phyloP scores from a whole-genome alignment of 2,329 filamentous ascomycete genomes.

The Sarocladiaceae sp. region DNA sequence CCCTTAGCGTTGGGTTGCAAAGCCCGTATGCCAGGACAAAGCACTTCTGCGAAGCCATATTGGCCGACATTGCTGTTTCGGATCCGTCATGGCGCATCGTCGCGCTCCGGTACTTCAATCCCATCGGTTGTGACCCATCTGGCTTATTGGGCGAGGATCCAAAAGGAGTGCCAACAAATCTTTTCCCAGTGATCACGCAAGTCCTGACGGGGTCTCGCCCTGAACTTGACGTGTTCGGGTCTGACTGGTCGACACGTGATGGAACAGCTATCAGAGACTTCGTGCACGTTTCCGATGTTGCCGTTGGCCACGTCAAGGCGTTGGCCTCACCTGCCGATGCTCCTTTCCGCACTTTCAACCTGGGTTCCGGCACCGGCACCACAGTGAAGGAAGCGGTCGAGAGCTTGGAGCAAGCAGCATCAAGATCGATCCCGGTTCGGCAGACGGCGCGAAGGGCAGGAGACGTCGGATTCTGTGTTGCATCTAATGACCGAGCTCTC shows the following conservation, averaged over 20 bases:
- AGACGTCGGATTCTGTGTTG: conserved; percentile 40
- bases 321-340: conserved; percentile 29
- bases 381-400: conserved; percentile 39
- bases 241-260: conserved; percentile 61
- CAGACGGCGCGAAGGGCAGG: conserved; percentile 33
- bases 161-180: conserved; percentile 55
- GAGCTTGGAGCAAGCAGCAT: conserved; percentile 32
- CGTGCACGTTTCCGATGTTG: conserved; percentile 63
- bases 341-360: conserved; percentile 38
- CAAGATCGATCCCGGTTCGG: conserved; percentile 31
- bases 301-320: conserved; percentile 60
- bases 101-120: conserved; percentile 64
- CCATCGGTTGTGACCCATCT: conserved; percentile 61
- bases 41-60: conserved; percentile 63
- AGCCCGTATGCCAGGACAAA: conserved; percentile 65
- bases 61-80: conserved; percentile 56
- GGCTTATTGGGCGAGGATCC: conserved; percentile 63
- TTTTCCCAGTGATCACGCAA: conserved; percentile 60
- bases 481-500: conserved; percentile 32
- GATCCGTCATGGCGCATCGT: conserved; percentile 60
- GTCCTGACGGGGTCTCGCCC: conserved; percentile 52
- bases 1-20: conserved; percentile 48
- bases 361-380: conserved; percentile 41
- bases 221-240: conserved; percentile 57
- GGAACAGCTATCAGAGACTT: conserved; percentile 65